These are phyloP conservation scores for Lasiodiplodia gonubiensis DNA, from an alignment of 2,329 filamentous ascomycete genomes.

Conservation along the genomic window DNA sequence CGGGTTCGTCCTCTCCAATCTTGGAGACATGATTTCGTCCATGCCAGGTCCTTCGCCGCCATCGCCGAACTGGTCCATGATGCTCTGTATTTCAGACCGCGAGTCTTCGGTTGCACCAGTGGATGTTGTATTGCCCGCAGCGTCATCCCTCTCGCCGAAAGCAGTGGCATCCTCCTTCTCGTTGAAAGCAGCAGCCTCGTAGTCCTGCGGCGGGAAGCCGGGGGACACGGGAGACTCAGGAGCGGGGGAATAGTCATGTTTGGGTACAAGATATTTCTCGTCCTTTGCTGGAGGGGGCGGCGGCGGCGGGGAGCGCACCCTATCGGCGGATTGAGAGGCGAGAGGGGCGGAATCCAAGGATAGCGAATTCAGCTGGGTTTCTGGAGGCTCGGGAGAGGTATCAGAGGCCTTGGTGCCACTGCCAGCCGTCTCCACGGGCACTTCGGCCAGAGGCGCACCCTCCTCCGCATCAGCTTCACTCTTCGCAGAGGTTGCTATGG, in stretches of 20 bases:
- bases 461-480: not conserved
- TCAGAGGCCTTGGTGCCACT: not conserved
- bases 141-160: slow-evolving; percentile 34
- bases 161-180: slow-evolving; percentile 30
- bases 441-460: slow-evolving; percentile 28
- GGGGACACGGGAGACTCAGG: slow-evolving; percentile 11
- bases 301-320: slow-evolving; percentile 17
- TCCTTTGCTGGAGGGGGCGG: slow-evolving; percentile 25
- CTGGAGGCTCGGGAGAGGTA: not conserved
- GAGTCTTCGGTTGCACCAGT: slow-evolving; percentile 68
- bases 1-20: slow-evolving; percentile 81
- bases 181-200: slow-evolving; percentile 34
- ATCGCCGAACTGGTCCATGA: slow-evolving; percentile 94
- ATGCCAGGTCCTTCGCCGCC: slow-evolving; percentile 72
- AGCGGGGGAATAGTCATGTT: not conserved
- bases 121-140: slow-evolving; percentile 42
- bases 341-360: slow-evolving; percentile 1
- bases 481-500: not conserved
- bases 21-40: slow-evolving; percentile 90
- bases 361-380: not conserved
- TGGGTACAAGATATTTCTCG: slow-evolving; percentile 19
- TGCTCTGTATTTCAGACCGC: slow-evolving; percentile 88
- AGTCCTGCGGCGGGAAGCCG: slow-evolving; percentile 19
- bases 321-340: not conserved
- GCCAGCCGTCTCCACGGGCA: not conserved